Conservation (phyloP, 176 grass and related monocot species). For the Avena eriantha region DNA sequence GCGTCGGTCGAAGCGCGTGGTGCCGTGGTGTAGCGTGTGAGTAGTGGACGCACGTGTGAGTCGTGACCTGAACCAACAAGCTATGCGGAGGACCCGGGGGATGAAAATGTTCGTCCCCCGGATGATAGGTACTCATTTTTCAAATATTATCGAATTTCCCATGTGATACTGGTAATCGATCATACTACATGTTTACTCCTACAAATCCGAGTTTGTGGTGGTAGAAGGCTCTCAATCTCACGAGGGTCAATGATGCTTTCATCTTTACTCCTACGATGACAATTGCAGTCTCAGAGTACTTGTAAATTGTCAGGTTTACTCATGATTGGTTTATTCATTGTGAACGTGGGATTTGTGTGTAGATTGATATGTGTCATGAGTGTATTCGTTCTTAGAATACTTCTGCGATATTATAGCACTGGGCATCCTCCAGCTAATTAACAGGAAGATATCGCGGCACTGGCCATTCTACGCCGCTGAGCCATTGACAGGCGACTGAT, state of each 20-base stretch:
- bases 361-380: not conserved
- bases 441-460: not conserved
- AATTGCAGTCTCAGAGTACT: not conserved
- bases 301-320: not conserved
- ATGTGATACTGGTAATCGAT: not conserved
- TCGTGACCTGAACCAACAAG: too few relatives aligned
- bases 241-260: too few relatives aligned
- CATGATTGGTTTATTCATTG: not conserved
- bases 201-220: not conserved
- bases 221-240: too few relatives aligned
- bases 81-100: too few relatives aligned
- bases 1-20: too few relatives aligned
- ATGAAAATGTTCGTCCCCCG: too few relatives aligned
- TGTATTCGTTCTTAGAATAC: not conserved
- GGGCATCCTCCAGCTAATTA: too few relatives aligned
- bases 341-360: not conserved
- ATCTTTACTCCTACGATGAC: too few relatives aligned
- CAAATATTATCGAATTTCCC: not conserved
- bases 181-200: not conserved
- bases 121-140: too few relatives aligned
- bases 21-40: too few relatives aligned
- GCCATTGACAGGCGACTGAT: conserved; percentile 11
- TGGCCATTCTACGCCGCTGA: not conserved
- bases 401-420: too few relatives aligned
- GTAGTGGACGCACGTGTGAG: too few relatives aligned